Percentiles rank a stretch among this genome's conserved stretches.
Evolutionary conservation across 352 stramenopile species (phyloP).

Genomic region (Globisporangium cederbergense): DNA sequence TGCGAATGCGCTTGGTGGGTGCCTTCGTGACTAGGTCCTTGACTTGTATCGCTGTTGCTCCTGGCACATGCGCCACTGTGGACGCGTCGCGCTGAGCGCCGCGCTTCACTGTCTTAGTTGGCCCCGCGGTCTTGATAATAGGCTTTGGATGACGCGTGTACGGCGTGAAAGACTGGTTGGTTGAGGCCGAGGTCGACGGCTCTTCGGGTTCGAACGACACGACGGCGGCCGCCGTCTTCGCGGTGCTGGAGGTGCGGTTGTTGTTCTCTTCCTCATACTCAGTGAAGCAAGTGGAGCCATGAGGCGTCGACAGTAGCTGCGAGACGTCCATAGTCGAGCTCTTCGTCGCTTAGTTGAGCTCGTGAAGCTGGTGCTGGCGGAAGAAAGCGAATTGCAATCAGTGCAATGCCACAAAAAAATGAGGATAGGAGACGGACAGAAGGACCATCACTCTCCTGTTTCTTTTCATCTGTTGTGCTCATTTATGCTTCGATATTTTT

Average conservation of each 20-base stretch:
- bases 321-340: background rate
- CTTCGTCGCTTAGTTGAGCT: background rate
- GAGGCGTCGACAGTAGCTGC: background rate
- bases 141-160: background rate
- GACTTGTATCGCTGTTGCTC: background rate
- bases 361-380: too few relatives aligned
- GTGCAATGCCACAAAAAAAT: too few relatives aligned
- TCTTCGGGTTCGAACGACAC: background rate
- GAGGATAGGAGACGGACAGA: too few relatives aligned
- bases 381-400: too few relatives aligned
- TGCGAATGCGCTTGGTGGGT: conserved; percentile 1
- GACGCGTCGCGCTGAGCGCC: background rate
- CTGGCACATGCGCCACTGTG: background rate
- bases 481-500: too few relatives aligned
- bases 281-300: background rate
- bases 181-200: background rate
- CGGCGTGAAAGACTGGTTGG: background rate
- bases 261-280: background rate
- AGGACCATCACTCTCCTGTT: too few relatives aligned
- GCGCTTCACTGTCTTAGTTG: background rate
- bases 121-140: background rate
- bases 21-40: background rate
- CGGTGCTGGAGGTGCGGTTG: background rate
- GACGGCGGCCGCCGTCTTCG: background rate
- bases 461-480: too few relatives aligned